phyloP scores from a whole-genome alignment of 495 filamentous ascomycete species.

The Penicillium canescens region DNA sequence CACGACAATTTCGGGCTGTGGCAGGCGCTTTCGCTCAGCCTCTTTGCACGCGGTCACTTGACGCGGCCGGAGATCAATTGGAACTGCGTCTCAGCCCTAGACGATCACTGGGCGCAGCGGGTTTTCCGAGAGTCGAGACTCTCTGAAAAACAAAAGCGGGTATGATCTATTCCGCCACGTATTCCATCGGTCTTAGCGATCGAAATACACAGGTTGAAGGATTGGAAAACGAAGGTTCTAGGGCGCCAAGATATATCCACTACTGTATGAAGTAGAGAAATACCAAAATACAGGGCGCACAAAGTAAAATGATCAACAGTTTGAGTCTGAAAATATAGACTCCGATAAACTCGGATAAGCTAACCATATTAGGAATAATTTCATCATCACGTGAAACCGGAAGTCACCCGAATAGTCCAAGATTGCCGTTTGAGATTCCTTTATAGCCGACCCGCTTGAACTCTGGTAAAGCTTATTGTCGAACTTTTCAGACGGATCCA shows the following conservation, averaged over 20 bases:
- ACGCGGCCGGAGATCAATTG: neutral
- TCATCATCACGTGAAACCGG: neutral
- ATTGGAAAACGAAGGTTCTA: neutral
- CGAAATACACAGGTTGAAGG: neutral
- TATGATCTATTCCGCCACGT: neutral
- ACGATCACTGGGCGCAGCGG: constrained; percentile 13
- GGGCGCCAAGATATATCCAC: neutral
- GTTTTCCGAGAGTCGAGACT: neutral
- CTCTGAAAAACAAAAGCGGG: neutral
- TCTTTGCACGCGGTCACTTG: constrained; percentile 8
- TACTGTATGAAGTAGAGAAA: too few relatives aligned
- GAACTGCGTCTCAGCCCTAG: constrained; percentile 17
- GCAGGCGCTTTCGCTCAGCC: constrained; percentile 17
- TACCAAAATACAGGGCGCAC: neutral
- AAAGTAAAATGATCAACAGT: neutral
- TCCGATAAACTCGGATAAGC: constrained; percentile 1
- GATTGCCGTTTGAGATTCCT: neutral
- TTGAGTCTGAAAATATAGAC: neutral
- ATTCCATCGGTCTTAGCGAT: neutral
- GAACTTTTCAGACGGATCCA: neutral
- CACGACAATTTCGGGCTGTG: neutral
- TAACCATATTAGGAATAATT: neutral
- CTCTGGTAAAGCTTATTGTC: neutral
- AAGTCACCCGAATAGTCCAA: neutral
- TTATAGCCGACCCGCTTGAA: neutral